Percentiles rank a stretch among this genome's conserved stretches.
phyloP scores from a whole-genome alignment of 345 rosid genomes.

The Citrus maxima region DNA sequence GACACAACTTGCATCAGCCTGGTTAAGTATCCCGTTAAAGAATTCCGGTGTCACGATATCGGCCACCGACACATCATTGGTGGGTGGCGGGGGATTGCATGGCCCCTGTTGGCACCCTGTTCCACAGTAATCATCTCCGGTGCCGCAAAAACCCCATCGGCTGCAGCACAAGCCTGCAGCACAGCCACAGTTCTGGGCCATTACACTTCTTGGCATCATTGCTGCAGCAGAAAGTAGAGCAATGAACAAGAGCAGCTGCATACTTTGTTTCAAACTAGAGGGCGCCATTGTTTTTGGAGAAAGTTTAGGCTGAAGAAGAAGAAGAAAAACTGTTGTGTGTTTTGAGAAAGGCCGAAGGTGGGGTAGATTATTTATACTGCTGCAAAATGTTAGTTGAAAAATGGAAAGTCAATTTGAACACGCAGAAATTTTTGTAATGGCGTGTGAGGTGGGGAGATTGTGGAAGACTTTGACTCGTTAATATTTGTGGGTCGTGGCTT shows the following conservation, averaged over 20 bases:
- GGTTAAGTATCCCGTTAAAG: constrained; percentile 52
- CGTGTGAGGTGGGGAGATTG: not conserved
- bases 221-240: not conserved
- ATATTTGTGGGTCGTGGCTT: not conserved
- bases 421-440: not conserved
- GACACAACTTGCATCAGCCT: constrained; percentile 42
- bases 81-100: constrained; percentile 39
- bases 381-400: not conserved
- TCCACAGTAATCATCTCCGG: constrained; percentile 25
- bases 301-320: not conserved
- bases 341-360: not conserved
- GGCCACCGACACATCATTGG: constrained; percentile 34
- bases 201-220: not conserved
- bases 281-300: not conserved
- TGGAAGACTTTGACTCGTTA: not conserved
- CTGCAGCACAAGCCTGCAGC: constrained; percentile 28
- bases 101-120: constrained; percentile 56
- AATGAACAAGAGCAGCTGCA: not conserved
- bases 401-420: not conserved
- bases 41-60: constrained; percentile 42
- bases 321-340: not conserved
- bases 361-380: not conserved
- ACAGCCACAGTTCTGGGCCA: constrained; percentile 32
- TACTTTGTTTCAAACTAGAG: not conserved
- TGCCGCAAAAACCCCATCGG: constrained; percentile 26